Evolutionary conservation across 1,284 basidiomycete species (phyloP).

Genomic region (Acaromyces ingoldii): DNA sequence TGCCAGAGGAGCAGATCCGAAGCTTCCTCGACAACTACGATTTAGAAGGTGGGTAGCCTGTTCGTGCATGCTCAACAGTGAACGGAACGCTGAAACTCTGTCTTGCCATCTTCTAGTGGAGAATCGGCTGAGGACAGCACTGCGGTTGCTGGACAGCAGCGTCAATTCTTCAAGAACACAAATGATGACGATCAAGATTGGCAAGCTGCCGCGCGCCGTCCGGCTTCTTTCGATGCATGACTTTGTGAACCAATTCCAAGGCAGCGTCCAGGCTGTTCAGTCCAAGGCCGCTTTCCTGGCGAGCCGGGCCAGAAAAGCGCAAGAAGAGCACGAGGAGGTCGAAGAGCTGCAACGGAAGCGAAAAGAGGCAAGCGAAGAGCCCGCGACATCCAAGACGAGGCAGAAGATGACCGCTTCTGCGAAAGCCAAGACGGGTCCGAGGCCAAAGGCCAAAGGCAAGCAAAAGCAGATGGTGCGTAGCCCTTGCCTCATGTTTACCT

Average conservation of each 20-base stretch:
- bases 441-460: neutral
- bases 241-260: conserved; percentile 26
- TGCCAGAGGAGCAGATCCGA: conserved; percentile 31
- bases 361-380: conserved; percentile 13
- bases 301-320: conserved; percentile 15
- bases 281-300: conserved; percentile 15
- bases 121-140: conserved; percentile 9
- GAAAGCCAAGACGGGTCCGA: conserved; percentile 8
- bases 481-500: neutral
- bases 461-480: neutral
- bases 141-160: conserved; percentile 18
- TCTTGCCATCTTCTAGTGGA: neutral
- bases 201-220: conserved; percentile 23
- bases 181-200: neutral
- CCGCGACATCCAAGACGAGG: conserved; percentile 10
- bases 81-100: no score
- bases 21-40: conserved; percentile 29
- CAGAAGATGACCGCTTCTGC: neutral
- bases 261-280: conserved; percentile 17
- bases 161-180: neutral
- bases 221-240: conserved; percentile 19
- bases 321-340: conserved; percentile 24
- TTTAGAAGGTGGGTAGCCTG: conserved; percentile 14
- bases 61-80: no score
- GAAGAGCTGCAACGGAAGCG: conserved; percentile 22